Percentiles rank a stretch among this genome's conserved stretches.
Evolutionary conservation across 441 rosid genomes (phyloP).

Genomic region (Eutrema salsugineum): DNA sequence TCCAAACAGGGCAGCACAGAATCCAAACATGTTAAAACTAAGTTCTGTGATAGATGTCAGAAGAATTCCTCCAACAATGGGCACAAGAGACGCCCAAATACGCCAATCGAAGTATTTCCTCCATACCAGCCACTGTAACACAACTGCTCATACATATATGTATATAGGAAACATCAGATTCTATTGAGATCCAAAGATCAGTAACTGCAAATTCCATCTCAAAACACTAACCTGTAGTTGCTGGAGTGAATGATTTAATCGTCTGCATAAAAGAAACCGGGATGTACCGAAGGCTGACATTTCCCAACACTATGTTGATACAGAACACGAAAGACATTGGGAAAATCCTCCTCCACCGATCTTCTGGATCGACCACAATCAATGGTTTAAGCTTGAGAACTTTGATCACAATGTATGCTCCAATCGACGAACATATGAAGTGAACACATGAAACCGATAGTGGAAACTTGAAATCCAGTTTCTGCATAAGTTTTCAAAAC

Average conservation of each 20-base stretch:
- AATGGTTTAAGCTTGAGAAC: constrained; percentile 90
- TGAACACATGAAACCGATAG: constrained; percentile 86
- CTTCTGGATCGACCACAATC: constrained; percentile 84
- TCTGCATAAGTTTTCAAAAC: constrained; percentile 40
- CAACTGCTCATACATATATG: constrained; percentile 51
- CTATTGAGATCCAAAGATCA: not conserved
- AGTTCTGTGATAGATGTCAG: constrained; percentile 93
- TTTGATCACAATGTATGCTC: constrained; percentile 88
- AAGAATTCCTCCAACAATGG: constrained; percentile 97
- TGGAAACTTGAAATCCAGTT: constrained; percentile 95
- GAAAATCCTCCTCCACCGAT: constrained; percentile 94
- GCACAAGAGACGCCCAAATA: constrained; percentile 93
- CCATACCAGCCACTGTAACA: constrained; percentile 97
- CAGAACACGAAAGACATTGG: constrained; percentile 99
- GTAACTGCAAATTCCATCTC: not conserved
- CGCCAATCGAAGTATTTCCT: constrained; percentile 96
- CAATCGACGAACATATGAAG: constrained; percentile 94
- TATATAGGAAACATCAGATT: constrained; percentile 7
- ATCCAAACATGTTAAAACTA: constrained; percentile 94
- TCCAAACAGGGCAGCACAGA: constrained; percentile 96
- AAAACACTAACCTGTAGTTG: constrained; percentile 75
- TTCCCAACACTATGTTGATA: constrained; percentile 92
- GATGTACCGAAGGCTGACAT: constrained; percentile 87
- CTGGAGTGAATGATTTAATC: constrained; percentile 98
- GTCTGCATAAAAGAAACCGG: constrained; percentile 99